phyloP scores from a whole-genome alignment of 331 rosid species.

The Acacia pycnantha region DNA sequence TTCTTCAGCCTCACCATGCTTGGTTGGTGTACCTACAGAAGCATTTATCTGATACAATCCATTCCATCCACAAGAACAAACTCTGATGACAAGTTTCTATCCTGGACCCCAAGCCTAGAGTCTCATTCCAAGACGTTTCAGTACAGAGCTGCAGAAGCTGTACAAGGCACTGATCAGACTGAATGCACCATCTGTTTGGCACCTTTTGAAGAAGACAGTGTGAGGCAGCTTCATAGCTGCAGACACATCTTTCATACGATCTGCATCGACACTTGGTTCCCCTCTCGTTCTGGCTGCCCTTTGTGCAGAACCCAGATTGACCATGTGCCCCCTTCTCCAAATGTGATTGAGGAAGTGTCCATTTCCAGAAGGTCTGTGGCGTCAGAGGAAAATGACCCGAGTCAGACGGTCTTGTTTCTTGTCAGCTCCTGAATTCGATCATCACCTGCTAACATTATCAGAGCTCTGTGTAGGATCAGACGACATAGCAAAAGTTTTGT shows the following conservation, averaged over 20 bases:
- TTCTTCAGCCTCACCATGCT: constrained; percentile 30
- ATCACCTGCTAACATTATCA: neutral
- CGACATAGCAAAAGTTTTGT: neutral
- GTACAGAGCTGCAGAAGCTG: constrained; percentile 26
- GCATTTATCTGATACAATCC: neutral
- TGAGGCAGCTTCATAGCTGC: constrained; percentile 48
- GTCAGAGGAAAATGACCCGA: constrained; percentile 24
- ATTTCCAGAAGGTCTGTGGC: neutral
- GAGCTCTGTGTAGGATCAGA: neutral
- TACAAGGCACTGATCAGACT: constrained; percentile 24
- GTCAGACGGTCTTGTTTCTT: constrained; percentile 21
- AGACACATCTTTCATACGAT: constrained; percentile 46
- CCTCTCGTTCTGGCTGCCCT: constrained; percentile 47
- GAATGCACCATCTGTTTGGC: constrained; percentile 51
- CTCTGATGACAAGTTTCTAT: constrained; percentile 27
- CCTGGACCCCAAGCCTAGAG: constrained; percentile 36
- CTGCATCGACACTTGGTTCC: constrained; percentile 52
- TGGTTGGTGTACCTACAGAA: constrained; percentile 33
- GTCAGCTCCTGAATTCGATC: constrained; percentile 22
- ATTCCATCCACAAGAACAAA: constrained; percentile 22
- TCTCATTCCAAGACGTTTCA: constrained; percentile 41
- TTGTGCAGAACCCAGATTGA: constrained; percentile 43
- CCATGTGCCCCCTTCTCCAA: constrained; percentile 3
- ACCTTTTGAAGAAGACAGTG: constrained; percentile 40
- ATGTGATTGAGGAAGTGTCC: neutral